Evolutionary conservation across 441 rosid genomes (phyloP), one percentile per base, ranked within the genome.

Genomic region (Euphorbia schlechtendalii): DNA sequence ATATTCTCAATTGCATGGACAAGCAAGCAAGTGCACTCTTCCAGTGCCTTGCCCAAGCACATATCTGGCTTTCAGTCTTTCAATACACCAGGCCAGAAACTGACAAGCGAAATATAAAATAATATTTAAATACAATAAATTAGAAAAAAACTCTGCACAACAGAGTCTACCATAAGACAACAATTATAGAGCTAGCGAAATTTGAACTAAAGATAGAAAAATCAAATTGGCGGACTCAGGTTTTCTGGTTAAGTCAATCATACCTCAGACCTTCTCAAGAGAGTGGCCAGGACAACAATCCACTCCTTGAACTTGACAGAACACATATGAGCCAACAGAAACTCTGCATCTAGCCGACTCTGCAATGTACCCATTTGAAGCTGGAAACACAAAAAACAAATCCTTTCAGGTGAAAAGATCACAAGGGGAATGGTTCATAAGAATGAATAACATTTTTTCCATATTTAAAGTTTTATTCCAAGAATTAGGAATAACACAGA

Each of bases 281-380:
- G 96, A 24, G 99, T 95, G 61, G 99, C 98, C 45, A 95, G 87
- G 70, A 91, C 96, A 76, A 95, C 96, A 61, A 95, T 91, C 99
- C 99, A 95, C 72, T 95, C 98, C 78, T 89, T 95, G 78, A 91
- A 95, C 80, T 95, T 95, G 58, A 91, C 96, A 4, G 98, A 95
- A 74, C 99, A 95, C 99, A 95, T 89, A 76, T 95, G 96, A 75
- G 97, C 96, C 83, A 95, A 74, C 53, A 95, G 90, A 75, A 91
- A 95, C 77, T 95, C 97, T 21, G 99, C 99, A 74, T 88, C 99
- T 73, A 95, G 67, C 73, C 93, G 81, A 79, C 97, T 86, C 75
- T 95, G 99, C 75, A 95, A 76, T 30, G 81, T 86, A 75, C 79
- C 86, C 99, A 95, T 95, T 85, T 87, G 92, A 76, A 95, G 93